Conservation (phyloP, 2,329 filamentous ascomycete genomes). For the Ceratocystis cubensis region DNA sequence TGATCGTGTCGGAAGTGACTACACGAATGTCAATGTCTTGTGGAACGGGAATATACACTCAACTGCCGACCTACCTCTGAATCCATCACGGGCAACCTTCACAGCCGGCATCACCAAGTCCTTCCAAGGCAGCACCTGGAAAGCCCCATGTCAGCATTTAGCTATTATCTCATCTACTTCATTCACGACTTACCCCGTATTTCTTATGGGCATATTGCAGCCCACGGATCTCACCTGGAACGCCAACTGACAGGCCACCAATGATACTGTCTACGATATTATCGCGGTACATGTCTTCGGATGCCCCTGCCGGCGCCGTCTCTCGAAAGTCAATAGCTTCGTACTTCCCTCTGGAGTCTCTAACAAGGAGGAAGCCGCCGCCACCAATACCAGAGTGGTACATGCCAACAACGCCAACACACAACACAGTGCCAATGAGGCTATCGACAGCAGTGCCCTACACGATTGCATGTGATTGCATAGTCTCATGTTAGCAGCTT, state of each 20-base stretch:
- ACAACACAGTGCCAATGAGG: slow-evolving; percentile 60
- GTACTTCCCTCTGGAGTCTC: slow-evolving; percentile 58
- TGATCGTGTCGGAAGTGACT: slow-evolving; percentile 60
- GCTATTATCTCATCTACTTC: background rate
- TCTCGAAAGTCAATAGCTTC: slow-evolving; percentile 87
- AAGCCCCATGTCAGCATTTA: background rate
- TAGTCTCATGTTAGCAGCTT: background rate
- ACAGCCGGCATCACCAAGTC: slow-evolving; percentile 63
- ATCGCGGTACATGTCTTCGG: slow-evolving; percentile 71
- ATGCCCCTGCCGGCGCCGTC: slow-evolving; percentile 68
- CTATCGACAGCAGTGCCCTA: slow-evolving; percentile 67
- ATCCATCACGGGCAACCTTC: slow-evolving; percentile 59
- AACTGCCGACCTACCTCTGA: slow-evolving; percentile 33
- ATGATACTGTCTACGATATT: slow-evolving; percentile 54
- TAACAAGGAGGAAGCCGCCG: slow-evolving; percentile 79
- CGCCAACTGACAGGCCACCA: slow-evolving; percentile 59
- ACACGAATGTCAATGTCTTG: slow-evolving; percentile 23
- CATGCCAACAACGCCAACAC: slow-evolving; percentile 63
- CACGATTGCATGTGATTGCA: background rate
- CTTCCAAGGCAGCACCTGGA: slow-evolving; percentile 47
- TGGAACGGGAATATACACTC: too few relatives aligned
- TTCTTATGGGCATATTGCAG: slow-evolving; percentile 64
- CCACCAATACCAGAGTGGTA: slow-evolving; percentile 77
- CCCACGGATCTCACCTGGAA: slow-evolving; percentile 66
- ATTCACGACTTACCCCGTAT: slow-evolving; percentile 41